Evolutionary conservation across 176 grass and related monocot species (phyloP), one percentile per base, ranked within the genome.

Genomic region (Raddia distichophylla): DNA sequence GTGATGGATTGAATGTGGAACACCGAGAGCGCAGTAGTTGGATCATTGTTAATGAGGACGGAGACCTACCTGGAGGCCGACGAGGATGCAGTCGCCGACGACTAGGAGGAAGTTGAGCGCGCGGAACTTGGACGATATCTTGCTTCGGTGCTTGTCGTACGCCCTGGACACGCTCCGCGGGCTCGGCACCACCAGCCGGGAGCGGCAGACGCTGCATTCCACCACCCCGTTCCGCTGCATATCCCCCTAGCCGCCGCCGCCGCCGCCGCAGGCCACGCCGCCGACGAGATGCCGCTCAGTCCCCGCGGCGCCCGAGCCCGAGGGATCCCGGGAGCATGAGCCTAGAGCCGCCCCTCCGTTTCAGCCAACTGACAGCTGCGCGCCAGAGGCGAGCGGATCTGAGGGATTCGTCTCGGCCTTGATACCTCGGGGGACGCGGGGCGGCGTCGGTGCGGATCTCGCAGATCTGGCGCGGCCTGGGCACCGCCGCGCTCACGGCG

Each of bases 91-190:
- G 68, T 97, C 91, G 3, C 94, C 94, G 57, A 91, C 88, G 67
- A 97, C 91, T 72, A 97, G 89, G 71, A 97, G 69, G 78, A 97
- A 64, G 18, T 93, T 97, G 64, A 93, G 90, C 71, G 88, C 91
- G 35, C 86, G 88, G 79, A 85, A 77, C 69, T 93, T 97, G 42
- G 94, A 91, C 10, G 91, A 89, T 71, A 97, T 86, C 80, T 93
- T 97, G 88, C 65, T 87, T 54, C 86, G 89, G 79, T 97, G 94
- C 91, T 90, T 97, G 85, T 97, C 91, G 73, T 97, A 97, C 42
- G 94, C 94, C 88, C 83, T 91, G 49, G 94, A 97, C 67, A 97
- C 77, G 64, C 90, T 93, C 72, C 88, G 89, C n/a, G 94, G 86
- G 76, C 91, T 91, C 62, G 91, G 88, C 77, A 82, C 91, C 79